Evolutionary conservation across 495 filamentous ascomycete genomes (phyloP).

Genomic region (Bathelium albidoporum): DNA sequence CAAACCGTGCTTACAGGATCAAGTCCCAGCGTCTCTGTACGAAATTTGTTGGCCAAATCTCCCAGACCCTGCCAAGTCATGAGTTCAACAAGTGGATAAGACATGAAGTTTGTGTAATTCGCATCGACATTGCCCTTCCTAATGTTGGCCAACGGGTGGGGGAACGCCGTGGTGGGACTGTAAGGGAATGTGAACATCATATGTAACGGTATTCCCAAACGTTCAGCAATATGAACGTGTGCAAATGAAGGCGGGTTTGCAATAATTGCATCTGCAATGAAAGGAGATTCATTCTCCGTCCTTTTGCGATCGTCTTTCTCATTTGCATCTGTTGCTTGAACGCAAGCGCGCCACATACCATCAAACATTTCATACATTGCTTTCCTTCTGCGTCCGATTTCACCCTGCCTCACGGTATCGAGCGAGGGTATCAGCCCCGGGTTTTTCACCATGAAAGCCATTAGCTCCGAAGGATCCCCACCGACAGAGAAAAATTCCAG

Average conservation of each 20-base stretch:
- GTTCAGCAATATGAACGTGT: conserved; percentile 32
- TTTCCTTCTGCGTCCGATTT: conserved; percentile 47
- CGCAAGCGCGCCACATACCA: conserved; percentile 33
- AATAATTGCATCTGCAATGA: conserved; percentile 34
- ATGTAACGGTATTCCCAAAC: conserved; percentile 31
- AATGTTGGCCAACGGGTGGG: conserved; percentile 35
- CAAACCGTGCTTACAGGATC: conserved; percentile 29
- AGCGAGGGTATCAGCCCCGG: conserved; percentile 58
- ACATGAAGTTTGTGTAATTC: conserved; percentile 59
- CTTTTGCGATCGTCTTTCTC: conserved; percentile 42
- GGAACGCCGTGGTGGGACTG: conserved; percentile 28
- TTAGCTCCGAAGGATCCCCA: conserved; percentile 61
- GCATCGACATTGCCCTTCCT: conserved; percentile 31
- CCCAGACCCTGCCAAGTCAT: conserved; percentile 30
- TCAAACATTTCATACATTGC: conserved; percentile 45
- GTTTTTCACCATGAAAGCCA: conserved; percentile 79
- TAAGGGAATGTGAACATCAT: conserved; percentile 37
- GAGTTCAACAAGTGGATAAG: conserved; percentile 53
- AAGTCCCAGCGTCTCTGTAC: conserved; percentile 26
- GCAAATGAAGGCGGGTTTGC: conserved; percentile 33
- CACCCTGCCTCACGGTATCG: conserved; percentile 53
- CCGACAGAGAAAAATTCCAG: conserved; percentile 66
- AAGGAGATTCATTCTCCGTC: conserved; percentile 31
- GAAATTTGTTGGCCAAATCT: conserved; percentile 32
- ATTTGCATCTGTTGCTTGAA: conserved; percentile 38